A percentile compares a stretch with the other conserved stretches of the same genome.
These are phyloP conservation scores for Phylloporus arenicola DNA, from an alignment of 768 basidiomycete genomes.

Conservation along the genomic window DNA sequence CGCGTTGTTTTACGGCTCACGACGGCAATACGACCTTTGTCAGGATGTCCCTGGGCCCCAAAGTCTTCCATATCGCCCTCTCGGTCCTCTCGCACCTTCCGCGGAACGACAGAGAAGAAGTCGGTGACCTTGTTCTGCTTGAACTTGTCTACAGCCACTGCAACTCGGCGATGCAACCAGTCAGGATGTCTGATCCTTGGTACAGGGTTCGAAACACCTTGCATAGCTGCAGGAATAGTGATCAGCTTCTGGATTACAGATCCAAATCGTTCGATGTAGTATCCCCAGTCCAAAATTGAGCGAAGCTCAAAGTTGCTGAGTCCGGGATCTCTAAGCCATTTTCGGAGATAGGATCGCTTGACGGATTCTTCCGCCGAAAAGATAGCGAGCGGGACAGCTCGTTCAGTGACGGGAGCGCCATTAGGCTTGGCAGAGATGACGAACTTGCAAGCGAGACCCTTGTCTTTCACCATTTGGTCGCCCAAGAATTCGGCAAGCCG, in stretches of 20 bases:
- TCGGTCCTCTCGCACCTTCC: slow-evolving; percentile 6
- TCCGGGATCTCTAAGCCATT: slow-evolving; percentile 94
- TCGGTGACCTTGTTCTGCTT: slow-evolving; percentile 97
- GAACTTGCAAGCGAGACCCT: slow-evolving; percentile 97
- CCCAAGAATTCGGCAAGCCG: slow-evolving; percentile 96
- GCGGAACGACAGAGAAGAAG: slow-evolving; percentile 55
- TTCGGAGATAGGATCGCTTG: slow-evolving; percentile 85
- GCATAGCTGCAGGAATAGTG: slow-evolving; percentile 98
- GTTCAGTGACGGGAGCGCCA: slow-evolving; percentile 94
- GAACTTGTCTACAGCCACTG: slow-evolving; percentile 89
- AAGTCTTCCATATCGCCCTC: slow-evolving; percentile 62
- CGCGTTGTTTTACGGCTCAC: slow-evolving; percentile 46
- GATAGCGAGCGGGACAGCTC: slow-evolving; percentile 95
- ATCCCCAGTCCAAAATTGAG: slow-evolving; percentile 94
- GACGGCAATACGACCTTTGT: slow-evolving; percentile 45
- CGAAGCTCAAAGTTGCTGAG: slow-evolving; percentile 85
- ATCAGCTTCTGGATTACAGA: slow-evolving; percentile 99
- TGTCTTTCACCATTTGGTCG: slow-evolving; percentile 99
- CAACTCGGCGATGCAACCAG: slow-evolving; percentile 90
- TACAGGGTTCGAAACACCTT: slow-evolving; percentile 94
- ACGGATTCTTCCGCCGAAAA: slow-evolving; percentile 93
- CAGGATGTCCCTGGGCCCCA: slow-evolving; percentile 21
- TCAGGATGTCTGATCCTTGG: slow-evolving; percentile 95
- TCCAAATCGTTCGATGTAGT: slow-evolving; percentile 96
- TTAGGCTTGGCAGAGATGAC: slow-evolving; percentile 93